Evolutionary conservation across 2,329 filamentous ascomycete species (phyloP), one percentile per base, ranked within the genome.

Genomic region (Aaosphaeria arxii): DNA sequence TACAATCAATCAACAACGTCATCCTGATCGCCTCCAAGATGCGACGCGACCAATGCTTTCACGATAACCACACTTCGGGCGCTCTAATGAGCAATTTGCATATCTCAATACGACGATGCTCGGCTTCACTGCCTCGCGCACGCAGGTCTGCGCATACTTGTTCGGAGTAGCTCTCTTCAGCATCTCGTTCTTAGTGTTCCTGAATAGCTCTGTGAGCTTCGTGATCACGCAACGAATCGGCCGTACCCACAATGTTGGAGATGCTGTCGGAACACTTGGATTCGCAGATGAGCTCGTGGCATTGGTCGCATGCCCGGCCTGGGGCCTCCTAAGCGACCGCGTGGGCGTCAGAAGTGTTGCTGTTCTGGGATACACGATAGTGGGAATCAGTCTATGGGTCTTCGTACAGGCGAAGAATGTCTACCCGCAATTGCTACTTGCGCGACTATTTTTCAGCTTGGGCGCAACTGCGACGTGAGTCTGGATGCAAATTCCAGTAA

Each of bases 161-260:
- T 79, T 91, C 55, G 86, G 86, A 65, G 87, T 94, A 62, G 88
- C 87, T 51, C 83, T 95, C 59, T 92, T 92, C 76, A 89, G 85
- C 70, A 94, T 95, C 63, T 87, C 87, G 46, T 94, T 94, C 74
- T 86, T 95, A 56, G 89, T 95, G 62, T 95, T 95, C 73, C 81
- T 95, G 53, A 94, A 94, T 76, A 88, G 85, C 74, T 86, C 84
- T 64, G 79, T 94, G 50, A 90, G 87, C 47, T 95, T 94, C 71
- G 87, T 94, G 50, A 84, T 95, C 51, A 92, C 88, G 51, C 87
- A 92, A 69, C 80, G 90, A 52, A 85, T 95, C 57, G 88, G 87
- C 51, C 79, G 87, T 60, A 86, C 87, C 63, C 71, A 84, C 53
- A 78, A 80, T 58, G 87, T 94, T 6, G 89, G 89, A 55, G 83